Percentiles rank a stretch among this genome's conserved stretches.
These are phyloP conservation scores for Yamadazyma conglobata DNA, from an alignment of 1,139 yeast genomes.

Conservation along the genomic window DNA sequence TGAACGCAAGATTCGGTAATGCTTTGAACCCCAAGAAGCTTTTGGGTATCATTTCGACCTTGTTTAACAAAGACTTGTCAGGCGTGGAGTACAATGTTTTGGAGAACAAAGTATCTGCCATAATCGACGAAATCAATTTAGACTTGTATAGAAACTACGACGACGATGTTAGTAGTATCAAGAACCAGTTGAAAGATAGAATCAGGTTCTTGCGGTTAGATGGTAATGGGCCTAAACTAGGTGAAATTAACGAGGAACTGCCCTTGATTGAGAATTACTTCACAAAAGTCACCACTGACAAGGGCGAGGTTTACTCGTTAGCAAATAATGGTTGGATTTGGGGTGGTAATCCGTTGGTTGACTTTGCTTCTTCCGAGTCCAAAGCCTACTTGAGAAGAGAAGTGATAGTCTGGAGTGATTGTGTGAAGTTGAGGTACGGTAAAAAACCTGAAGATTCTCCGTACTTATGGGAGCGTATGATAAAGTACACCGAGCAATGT, in stretches of 20 bases:
- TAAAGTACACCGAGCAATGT: slow-evolving; percentile 64
- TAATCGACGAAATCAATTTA: slow-evolving; percentile 75
- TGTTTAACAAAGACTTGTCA: slow-evolving; percentile 34
- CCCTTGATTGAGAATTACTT: slow-evolving; percentile 88
- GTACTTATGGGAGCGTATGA: slow-evolving; percentile 84
- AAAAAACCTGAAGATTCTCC: slow-evolving; percentile 76
- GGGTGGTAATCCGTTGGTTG: slow-evolving; percentile 93
- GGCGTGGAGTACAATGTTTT: slow-evolving; percentile 28
- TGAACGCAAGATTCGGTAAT: slow-evolving; percentile 49
- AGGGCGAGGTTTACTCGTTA: slow-evolving; percentile 63
- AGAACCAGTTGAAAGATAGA: slow-evolving; percentile 69
- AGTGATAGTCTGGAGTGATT: slow-evolving; percentile 97
- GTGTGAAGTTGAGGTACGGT: slow-evolving; percentile 91
- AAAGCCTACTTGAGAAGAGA: slow-evolving; percentile 86
- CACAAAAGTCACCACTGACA: slow-evolving; percentile 54
- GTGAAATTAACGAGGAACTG: slow-evolving; percentile 47
- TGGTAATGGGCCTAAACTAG: slow-evolving; percentile 74
- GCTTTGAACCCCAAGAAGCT: slow-evolving; percentile 49
- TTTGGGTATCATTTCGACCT: slow-evolving; percentile 38
- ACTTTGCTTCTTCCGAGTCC: slow-evolving; percentile 79
- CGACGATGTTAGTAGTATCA: slow-evolving; percentile 60
- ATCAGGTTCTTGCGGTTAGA: slow-evolving; percentile 75
- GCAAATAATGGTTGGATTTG: slow-evolving; percentile 99
- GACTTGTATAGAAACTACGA: slow-evolving; percentile 76
- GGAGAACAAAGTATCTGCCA: slow-evolving; percentile 41